Base-by-base conservation (phyloP, 2,329 filamentous ascomycete species). In the Colletotrichum tamarilloi region DNA sequence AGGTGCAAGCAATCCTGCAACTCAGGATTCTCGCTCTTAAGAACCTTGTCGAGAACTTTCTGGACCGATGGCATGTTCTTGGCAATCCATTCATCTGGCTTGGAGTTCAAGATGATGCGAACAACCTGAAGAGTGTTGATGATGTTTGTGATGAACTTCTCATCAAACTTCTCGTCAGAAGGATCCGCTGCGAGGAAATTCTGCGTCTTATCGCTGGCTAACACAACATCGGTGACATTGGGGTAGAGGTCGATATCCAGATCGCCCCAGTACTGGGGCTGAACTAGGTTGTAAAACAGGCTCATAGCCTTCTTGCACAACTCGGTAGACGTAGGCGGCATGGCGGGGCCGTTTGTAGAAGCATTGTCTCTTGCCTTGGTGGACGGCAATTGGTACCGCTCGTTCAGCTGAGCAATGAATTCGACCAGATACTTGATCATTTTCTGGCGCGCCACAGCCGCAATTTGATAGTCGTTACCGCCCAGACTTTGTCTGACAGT, bases 361-460 rank as follows among this genome's bases (percentile, higher is more conserved):
- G 81, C 79, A 14, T 85, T 77, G 55, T 93, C 91, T 62, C 91
- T 89, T 55, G 91, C 87, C 77, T 92, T 93, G 16, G 90, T 88
- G 26, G 93, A 93, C 16, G 92, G 92, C 26, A 95, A 89, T 24
- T 92, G 92, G 80, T 94, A 98, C 42, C 95, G 91, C 82, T 98
- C 97, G 22, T 93, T 93, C 26, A 98, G 87, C 63, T 95, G 93
- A 1, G 95, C 95, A 77, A 98, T 98, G 82, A 98, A 98, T 74
- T 97, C 94, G 35, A 98, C 94, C 38, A 99, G 89, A 79, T 98
- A 99, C 82, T 98, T 98, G 60, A 98, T 89, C 86, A 99, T 93
- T 81, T 95, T 93, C 56, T 92, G 89, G 24, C 95, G 91, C 67
- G 93, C 91, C 1, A 89, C 81, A 0, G 88, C 81, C 9, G 93